phyloP scores from a whole-genome alignment of 768 basidiomycete species.

The Serpula lacrymans region DNA sequence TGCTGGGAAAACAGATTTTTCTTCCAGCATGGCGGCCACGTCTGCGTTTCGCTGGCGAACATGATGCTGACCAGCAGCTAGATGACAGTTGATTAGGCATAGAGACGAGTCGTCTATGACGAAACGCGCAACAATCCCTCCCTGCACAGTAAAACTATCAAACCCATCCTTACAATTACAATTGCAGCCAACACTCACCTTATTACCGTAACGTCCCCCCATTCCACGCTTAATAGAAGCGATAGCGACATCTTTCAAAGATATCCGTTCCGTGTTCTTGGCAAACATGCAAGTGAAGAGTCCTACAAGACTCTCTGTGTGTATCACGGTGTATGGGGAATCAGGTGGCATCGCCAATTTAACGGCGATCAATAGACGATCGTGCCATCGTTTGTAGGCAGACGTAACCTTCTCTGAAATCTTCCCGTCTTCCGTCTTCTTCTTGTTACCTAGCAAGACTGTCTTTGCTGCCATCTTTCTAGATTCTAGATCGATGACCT shows the following conservation, averaged over 20 bases:
- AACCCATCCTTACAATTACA: not conserved
- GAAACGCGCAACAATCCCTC: constrained; percentile 86
- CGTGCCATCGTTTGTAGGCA: constrained; percentile 88
- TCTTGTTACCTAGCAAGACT: constrained; percentile 72
- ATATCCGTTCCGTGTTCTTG: constrained; percentile 58
- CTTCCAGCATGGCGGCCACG: constrained; percentile 83
- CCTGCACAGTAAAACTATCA: constrained; percentile 42
- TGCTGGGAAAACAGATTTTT: constrained; percentile 60
- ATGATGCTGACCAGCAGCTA: constrained; percentile 91
- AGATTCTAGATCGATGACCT: constrained; percentile 93
- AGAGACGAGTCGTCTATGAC: constrained; percentile 89
- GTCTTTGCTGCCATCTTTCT: constrained; percentile 92
- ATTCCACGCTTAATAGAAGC: constrained; percentile 89
- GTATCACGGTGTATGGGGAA: constrained; percentile 72
- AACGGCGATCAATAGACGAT: constrained; percentile 70
- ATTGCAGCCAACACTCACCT: constrained; percentile 52
- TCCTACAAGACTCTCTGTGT: constrained; percentile 89
- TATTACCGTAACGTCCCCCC: constrained; percentile 92
- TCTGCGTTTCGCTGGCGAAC: constrained; percentile 84
- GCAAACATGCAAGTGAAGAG: constrained; percentile 76
- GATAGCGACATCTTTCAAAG: constrained; percentile 67
- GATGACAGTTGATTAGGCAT: constrained; percentile 95
- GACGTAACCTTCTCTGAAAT: constrained; percentile 79
- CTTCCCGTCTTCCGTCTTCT: constrained; percentile 50
- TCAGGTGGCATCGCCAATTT: constrained; percentile 70